phyloP scores from a whole-genome alignment of 257 asterid species.

The Nicotiana knightiana region DNA sequence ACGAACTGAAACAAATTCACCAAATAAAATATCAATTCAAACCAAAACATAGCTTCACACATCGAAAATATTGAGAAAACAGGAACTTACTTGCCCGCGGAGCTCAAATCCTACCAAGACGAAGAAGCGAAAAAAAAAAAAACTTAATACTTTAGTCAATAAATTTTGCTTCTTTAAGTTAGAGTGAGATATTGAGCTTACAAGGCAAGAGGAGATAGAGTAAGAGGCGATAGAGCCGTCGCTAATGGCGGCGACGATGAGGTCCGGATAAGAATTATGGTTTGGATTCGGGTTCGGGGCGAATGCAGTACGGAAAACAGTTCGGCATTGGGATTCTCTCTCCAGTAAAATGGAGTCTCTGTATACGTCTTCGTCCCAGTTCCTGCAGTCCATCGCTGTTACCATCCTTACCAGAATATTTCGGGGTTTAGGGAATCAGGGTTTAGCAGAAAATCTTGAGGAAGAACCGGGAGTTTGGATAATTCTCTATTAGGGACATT shows the following conservation, averaged over 20 bases:
- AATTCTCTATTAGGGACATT: background rate
- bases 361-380: slow-evolving; percentile 81
- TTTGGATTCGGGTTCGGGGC: slow-evolving; percentile 45
- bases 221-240: slow-evolving; percentile 77
- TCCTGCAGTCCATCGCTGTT: slow-evolving; percentile 58
- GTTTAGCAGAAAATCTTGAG: background rate
- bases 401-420: background rate
- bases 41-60: slow-evolving; percentile 41
- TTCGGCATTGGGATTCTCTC: slow-evolving; percentile 52
- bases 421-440: background rate
- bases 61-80: slow-evolving; percentile 30
- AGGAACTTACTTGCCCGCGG: background rate
- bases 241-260: slow-evolving; percentile 67
- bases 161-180: too few species aligned
- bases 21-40: background rate
- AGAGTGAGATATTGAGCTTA: slow-evolving; percentile 13
- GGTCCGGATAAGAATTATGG: slow-evolving; percentile 56
- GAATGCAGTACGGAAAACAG: slow-evolving; percentile 81
- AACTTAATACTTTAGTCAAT: too few species aligned
- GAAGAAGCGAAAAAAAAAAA: background rate
- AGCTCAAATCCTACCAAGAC: background rate
- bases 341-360: slow-evolving; percentile 59
- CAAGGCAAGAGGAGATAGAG: slow-evolving; percentile 73
- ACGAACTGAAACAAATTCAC: slow-evolving; percentile 43
- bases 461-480: background rate